These are phyloP conservation scores for Jackrogersella multiformis DNA, from an alignment of 495 filamentous ascomycete genomes.

Conservation along the genomic window DNA sequence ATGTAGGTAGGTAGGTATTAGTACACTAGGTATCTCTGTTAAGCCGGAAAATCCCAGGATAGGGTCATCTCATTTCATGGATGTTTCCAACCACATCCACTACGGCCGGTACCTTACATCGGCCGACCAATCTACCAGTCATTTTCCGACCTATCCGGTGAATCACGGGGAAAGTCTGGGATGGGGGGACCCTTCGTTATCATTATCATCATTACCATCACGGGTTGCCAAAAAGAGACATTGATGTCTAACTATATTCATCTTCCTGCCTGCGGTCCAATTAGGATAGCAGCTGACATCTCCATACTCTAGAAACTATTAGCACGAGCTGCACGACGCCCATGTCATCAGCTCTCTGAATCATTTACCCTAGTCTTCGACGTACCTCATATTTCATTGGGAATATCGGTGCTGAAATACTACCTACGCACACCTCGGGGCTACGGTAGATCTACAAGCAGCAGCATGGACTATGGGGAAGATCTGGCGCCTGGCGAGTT, in stretches of 20 bases:
- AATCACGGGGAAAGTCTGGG: constrained; percentile 40
- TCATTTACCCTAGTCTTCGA: constrained; percentile 29
- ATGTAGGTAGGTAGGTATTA: no score
- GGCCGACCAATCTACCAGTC: constrained; percentile 43
- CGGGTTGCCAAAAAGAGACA: constrained; percentile 40
- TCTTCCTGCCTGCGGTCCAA: constrained; percentile 34
- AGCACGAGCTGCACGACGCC: constrained; percentile 30
- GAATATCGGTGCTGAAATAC: constrained; percentile 16
- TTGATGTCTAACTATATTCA: constrained; percentile 28
- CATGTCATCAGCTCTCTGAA: constrained; percentile 37
- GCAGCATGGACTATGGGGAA: constrained; percentile 22
- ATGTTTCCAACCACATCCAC: constrained; percentile 31
- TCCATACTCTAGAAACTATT: constrained; percentile 36
- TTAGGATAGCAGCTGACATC: constrained; percentile 41
- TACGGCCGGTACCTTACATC: constrained; percentile 45
- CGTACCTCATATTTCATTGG: constrained; percentile 7
- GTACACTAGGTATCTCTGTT: no score
- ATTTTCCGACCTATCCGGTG: constrained; percentile 40
- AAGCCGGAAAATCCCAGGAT: constrained; percentile 33
- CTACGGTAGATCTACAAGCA: constrained; percentile 33
- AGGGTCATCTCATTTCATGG: constrained; percentile 36
- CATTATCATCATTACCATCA: constrained; percentile 38
- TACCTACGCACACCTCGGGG: constrained; percentile 18
- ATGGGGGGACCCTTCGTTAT: constrained; percentile 40
- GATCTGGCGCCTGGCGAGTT: constrained; percentile 28